Conservation (phyloP, 73 alveolate genomes). For the Blepharisma japonicum region DNA sequence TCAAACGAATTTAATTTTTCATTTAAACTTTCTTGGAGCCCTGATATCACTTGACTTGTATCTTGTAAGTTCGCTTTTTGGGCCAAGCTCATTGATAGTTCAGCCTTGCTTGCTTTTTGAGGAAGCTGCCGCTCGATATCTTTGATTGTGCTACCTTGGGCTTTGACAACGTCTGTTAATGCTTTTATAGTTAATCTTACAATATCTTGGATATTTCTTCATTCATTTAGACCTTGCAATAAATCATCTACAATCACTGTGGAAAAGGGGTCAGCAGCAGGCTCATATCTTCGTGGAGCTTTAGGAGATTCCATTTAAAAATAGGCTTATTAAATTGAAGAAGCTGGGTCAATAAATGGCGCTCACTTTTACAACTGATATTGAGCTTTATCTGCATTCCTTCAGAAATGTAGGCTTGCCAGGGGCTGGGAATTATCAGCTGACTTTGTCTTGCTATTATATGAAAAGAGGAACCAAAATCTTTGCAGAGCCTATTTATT, state of each 20-base stretch:
- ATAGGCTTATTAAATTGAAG: no score
- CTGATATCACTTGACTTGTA: constrained; percentile 54
- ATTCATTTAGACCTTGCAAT: constrained; percentile 46
- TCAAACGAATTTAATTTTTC: constrained; percentile 45
- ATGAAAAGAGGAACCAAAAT: no score
- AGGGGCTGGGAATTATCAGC: no score
- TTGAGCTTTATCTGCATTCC: no score
- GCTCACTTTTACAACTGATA: no score
- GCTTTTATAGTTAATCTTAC: constrained; percentile 54
- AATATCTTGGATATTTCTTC: constrained; percentile 61
- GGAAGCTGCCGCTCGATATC: constrained; percentile 61
- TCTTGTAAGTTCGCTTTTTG: constrained; percentile 59
- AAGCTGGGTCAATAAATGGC: no score
- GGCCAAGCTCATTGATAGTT: constrained; percentile 28
- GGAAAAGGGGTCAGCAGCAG: constrained; percentile 31
- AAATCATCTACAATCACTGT: constrained; percentile 39
- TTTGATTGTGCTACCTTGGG: constrained; percentile 43
- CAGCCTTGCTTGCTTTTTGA: constrained; percentile 50
- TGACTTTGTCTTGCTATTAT: no score
- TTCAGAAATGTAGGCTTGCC: no score
- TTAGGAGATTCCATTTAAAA: no score
- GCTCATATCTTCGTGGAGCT: neutral
- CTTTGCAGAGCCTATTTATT: no score
- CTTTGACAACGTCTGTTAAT: constrained; percentile 44
- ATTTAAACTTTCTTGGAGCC: constrained; percentile 55